These are phyloP conservation scores for Ophiostoma piceae DNA, from an alignment of 2,329 filamentous ascomycete species.

Conservation along the genomic window DNA sequence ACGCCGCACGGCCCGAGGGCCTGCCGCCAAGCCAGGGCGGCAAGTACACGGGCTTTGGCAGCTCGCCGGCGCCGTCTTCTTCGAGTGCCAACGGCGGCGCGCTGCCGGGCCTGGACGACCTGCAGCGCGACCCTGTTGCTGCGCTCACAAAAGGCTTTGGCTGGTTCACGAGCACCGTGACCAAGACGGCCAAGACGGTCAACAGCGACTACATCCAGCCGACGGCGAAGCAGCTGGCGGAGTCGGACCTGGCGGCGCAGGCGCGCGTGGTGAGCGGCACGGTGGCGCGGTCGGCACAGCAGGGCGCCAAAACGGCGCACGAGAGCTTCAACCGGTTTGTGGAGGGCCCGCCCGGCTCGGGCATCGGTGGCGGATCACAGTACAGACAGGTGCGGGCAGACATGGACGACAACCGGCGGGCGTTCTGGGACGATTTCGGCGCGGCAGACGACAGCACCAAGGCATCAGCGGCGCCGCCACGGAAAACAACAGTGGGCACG, in stretches of 20 bases:
- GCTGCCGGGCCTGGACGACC: conserved; percentile 72
- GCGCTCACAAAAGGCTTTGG: conserved; percentile 89
- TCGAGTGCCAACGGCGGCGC: conserved; percentile 39
- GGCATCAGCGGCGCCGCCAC: conserved; percentile 39
- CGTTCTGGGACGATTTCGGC: conserved; percentile 91
- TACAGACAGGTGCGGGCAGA: conserved; percentile 36
- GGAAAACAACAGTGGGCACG: conserved; percentile 49
- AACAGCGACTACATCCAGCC: conserved; percentile 91
- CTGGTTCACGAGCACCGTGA: conserved; percentile 84
- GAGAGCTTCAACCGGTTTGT: conserved; percentile 83
- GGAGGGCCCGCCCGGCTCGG: conserved; percentile 55
- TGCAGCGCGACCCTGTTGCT: conserved; percentile 84
- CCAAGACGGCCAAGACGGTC: conserved; percentile 83
- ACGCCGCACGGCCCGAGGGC: conserved; percentile 67
- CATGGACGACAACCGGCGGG: conserved; percentile 63
- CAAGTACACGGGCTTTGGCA: conserved; percentile 89
- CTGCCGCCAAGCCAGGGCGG: conserved; percentile 85
- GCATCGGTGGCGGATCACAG: conserved; percentile 32
- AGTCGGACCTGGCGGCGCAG: conserved; percentile 70
- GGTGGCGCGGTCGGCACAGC: conserved; percentile 60
- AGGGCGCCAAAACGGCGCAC: conserved; percentile 68
- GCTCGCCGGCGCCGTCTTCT: conserved; percentile 53
- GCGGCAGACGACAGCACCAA: conserved; percentile 52
- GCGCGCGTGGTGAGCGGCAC: conserved; percentile 58
- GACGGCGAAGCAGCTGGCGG: conserved; percentile 79